Evolutionary conservation across 2,329 filamentous ascomycete species (phyloP), one percentile per base, ranked within the genome.

Genomic region (Raffaelea arxii): DNA sequence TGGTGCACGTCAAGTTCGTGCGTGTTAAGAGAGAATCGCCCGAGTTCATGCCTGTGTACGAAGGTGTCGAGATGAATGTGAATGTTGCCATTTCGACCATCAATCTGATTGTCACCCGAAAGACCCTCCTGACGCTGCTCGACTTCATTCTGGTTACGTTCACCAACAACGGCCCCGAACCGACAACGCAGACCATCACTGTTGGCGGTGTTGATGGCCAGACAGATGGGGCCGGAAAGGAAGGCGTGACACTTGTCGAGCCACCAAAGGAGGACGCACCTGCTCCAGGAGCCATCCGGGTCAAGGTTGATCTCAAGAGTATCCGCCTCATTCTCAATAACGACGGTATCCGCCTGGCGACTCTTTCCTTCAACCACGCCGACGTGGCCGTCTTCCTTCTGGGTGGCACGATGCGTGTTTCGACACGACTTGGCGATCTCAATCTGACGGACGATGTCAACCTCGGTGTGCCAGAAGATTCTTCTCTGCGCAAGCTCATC

Each of bases 111-210:
- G 89, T 99, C 9, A 99, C 94, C 0, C 76, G 94, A 53, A 91
- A 85, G 64, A 98, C 94, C 0, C 69, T 98, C 3, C 72, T 99
- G 45, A 98, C 91, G 0, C 69, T 99, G 1, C 68, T 98, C 38
- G 92, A 99, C 62, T 99, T 98, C 58, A 82, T 96, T 27, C 78
- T 98, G 18, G 74, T 89, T 36, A 99, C 92, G 0, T 99, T 99
- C 58, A 84, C 91, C 1, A 43, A 45, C 32, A 79, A 74, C 51
- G 74, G 73, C 7, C 73, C 72, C 45, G 74, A 75, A 48, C 19
- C 36, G n/a, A 35, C 6, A 6, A 68, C 73, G 43, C 65, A 70
- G 10, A 62, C 63, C 41, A 59, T 65, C 18, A 60, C 70, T 25
- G 54, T 63, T 3, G 65, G 68, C 19, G 47, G 40, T 4, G 21